Evolutionary conservation across 1,139 yeast genomes (phyloP), one percentile per base, ranked within the genome.

Genomic region (Pichia sp.): DNA sequence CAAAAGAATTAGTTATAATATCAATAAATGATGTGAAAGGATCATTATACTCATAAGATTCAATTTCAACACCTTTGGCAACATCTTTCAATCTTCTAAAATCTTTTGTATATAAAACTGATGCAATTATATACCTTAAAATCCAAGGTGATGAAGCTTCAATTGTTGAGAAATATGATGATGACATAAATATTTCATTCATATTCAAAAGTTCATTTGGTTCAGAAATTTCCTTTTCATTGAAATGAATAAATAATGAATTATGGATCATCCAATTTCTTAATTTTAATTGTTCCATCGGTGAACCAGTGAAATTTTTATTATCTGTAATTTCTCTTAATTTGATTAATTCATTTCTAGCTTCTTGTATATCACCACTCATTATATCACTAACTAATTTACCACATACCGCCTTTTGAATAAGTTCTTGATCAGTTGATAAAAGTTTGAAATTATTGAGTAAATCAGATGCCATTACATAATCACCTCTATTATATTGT

Each of bases 81-180:
- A 77, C 60, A 48, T 77, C 84, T 58, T 68, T 75, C 43, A 77
- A 62, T 51, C 73, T 71, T 54, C 74, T 72, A 51, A 68, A 51
- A 34, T 56, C 57, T 36, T 49, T 49, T 19, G 66, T 53, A 50
- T 66, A 63, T 28, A 78, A 67, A 36, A 77, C 78, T 17, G 81
- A 79, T 23, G 74, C 78, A 26, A 73, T 71, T 45, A 78, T 59
- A 54, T 78, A 78, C 51, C 84, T 71, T 49, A 77, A 59, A 42
- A 78, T 63, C 83, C 84, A 78, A 24, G 84, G 84, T 53, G 79
- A 72, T 12, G 80, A 66, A 23, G 82, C 80, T 61, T 78, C 83
- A 54, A 78, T 75, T 6, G 82, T 72, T 45, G 78, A 72, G 46
- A 78, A 61, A 56, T 76, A 76, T 11, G 79, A 72, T 4, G 80